Conservation (phyloP, 2,329 filamentous ascomycete species). For the Arthroderma sp. region DNA sequence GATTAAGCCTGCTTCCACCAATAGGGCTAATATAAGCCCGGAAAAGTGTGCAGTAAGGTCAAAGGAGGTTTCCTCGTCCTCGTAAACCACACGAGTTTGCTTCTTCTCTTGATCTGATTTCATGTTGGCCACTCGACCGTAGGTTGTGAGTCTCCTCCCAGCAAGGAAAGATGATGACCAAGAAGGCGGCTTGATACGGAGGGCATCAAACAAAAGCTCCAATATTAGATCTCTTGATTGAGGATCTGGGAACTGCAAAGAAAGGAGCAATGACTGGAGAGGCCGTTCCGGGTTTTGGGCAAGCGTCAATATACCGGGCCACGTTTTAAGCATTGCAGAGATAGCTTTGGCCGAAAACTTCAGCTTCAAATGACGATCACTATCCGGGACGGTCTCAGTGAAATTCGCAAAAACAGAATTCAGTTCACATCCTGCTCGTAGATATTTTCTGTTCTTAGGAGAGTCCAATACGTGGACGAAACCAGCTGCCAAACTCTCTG, state of each 20-base stretch:
- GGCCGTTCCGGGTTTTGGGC: constrained; percentile 81
- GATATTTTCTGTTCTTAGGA: constrained; percentile 64
- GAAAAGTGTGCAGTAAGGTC: constrained; percentile 93
- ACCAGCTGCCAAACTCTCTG: constrained; percentile 75
- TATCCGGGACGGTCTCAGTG: constrained; percentile 59
- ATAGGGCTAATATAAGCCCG: constrained; percentile 69
- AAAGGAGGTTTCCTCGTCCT: constrained; percentile 50
- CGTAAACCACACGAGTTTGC: constrained; percentile 45
- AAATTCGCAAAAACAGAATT: constrained; percentile 86
- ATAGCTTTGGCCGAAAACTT: constrained; percentile 91
- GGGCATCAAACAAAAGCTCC: constrained; percentile 69
- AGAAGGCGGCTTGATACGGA: constrained; percentile 83
- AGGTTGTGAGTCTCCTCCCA: constrained; percentile 83
- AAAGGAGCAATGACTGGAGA: constrained; percentile 64
- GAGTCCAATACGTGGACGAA: constrained; percentile 83
- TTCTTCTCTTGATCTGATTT: constrained; percentile 42
- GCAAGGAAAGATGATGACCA: constrained; percentile 96
- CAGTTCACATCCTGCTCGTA: constrained; percentile 80
- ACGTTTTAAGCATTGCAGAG: constrained; percentile 77
- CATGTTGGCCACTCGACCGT: constrained; percentile 82
- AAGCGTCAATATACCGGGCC: constrained; percentile 80
- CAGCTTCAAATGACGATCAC: constrained; percentile 50
- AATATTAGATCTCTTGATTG: constrained; percentile 63
- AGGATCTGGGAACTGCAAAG: constrained; percentile 47
- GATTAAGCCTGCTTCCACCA: constrained; percentile 69